Conservation (phyloP, 2,329 filamentous ascomycete species). For the Blastomyces gilchristii region DNA sequence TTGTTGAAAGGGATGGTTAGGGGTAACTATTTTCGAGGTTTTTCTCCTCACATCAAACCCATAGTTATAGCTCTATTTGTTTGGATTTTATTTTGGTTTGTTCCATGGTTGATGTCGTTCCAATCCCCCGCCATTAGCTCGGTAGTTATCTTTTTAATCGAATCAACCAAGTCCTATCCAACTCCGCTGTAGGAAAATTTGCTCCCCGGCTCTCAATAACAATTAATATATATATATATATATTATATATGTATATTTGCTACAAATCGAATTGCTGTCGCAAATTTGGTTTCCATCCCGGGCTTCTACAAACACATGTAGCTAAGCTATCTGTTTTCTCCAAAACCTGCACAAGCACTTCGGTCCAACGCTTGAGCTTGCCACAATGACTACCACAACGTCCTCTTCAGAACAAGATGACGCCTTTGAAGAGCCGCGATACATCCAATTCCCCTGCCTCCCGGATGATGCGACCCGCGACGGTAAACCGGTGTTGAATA, state of each 20-base stretch:
- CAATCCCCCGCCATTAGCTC: background rate
- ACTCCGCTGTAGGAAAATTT: background rate
- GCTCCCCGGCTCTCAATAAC: background rate
- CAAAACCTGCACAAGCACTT: background rate
- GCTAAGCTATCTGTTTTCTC: background rate
- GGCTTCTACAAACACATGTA: background rate
- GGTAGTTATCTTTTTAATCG: background rate
- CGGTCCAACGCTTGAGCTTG: background rate
- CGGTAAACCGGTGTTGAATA: conserved; percentile 62
- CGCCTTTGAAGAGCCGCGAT: conserved; percentile 36
- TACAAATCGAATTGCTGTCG: background rate
- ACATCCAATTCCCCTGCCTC: conserved; percentile 48
- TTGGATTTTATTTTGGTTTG: background rate
- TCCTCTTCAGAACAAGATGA: background rate
- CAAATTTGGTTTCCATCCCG: background rate
- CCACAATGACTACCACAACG: background rate
- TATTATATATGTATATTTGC: background rate
- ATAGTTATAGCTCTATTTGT: too few species aligned
- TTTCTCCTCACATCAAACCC: background rate
- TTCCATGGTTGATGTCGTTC: background rate
- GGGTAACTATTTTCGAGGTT: background rate
- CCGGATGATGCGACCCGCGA: conserved; percentile 44
- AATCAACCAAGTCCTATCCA: background rate
- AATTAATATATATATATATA: background rate
- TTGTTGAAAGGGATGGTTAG: too few species aligned